These are phyloP conservation scores for Przewalskia tangutica DNA, from an alignment of 257 asterid genomes.

Conservation along the genomic window DNA sequence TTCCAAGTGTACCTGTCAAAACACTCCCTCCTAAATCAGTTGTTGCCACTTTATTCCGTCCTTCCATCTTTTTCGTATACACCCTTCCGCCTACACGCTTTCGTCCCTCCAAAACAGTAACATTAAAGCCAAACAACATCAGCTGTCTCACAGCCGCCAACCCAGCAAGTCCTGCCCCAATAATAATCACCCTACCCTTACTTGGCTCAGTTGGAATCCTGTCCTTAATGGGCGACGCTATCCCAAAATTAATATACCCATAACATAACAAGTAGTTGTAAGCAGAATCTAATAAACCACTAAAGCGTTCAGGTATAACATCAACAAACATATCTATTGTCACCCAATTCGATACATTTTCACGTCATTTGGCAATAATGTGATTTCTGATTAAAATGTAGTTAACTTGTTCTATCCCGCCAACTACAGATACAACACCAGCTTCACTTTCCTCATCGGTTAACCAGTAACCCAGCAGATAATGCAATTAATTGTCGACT, in stretches of 20 bases:
- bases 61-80: slow-evolving; percentile 58
- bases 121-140: slow-evolving; percentile 79
- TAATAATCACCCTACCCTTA: too few species aligned
- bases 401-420: slow-evolving; percentile 76
- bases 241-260: too few species aligned
- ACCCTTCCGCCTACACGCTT: slow-evolving; percentile 93
- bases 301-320: too few species aligned
- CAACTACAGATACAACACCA: slow-evolving; percentile 59
- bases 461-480: slow-evolving; percentile 57
- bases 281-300: too few species aligned
- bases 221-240: too few species aligned
- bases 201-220: too few species aligned
- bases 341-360: too few species aligned
- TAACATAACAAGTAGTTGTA: too few species aligned
- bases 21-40: slow-evolving; percentile 94
- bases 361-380: too few species aligned
- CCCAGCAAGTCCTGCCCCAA: slow-evolving; percentile 66
- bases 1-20: slow-evolving; percentile 75
- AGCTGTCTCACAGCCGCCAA: slow-evolving; percentile 39
- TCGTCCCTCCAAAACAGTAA: slow-evolving; percentile 75
- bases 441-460: slow-evolving; percentile 79
- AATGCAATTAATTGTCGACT: slow-evolving; percentile 73
- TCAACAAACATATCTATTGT: too few species aligned
- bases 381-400: slow-evolving; percentile 55
- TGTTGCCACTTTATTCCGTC: slow-evolving; percentile 37